Percentiles rank a stretch among this genome's conserved stretches.
These are phyloP conservation scores for Phaffomyces thermotolerans DNA, from an alignment of 805 yeast species.

Conservation along the genomic window DNA sequence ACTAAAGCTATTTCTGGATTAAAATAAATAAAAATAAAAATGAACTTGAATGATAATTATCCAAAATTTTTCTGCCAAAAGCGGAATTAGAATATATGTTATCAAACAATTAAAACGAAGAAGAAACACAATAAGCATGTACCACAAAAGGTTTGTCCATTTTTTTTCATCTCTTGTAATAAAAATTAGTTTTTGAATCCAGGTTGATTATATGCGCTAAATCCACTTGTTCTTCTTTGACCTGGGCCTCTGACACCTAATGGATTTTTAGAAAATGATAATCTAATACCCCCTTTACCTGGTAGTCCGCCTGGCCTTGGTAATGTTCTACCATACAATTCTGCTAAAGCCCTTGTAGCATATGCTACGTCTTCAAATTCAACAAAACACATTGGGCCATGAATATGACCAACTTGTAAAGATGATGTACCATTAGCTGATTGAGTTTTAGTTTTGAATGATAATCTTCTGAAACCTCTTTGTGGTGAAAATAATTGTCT, in stretches of 20 bases:
- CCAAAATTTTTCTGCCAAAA: too few relatives aligned
- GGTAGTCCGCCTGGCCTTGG: constrained; percentile 67
- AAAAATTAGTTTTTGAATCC: constrained; percentile 4
- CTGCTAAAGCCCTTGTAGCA: constrained; percentile 92
- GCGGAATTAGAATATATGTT: too few relatives aligned
- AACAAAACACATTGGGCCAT: constrained; percentile 99
- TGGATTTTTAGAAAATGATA: constrained; percentile 93
- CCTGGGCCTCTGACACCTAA: constrained; percentile 85
- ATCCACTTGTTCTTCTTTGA: constrained; percentile 33
- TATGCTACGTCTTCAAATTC: constrained; percentile 94
- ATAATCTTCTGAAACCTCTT: constrained; percentile 85
- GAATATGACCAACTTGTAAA: constrained; percentile 35
- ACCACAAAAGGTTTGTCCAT: background rate
- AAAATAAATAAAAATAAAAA: too few relatives aligned
- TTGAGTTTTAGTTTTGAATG: constrained; percentile 72
- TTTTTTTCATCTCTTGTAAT: background rate
- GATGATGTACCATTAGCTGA: constrained; percentile 28
- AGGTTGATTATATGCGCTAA: constrained; percentile 8
- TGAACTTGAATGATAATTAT: too few relatives aligned
- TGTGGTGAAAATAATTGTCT: constrained; percentile 82
- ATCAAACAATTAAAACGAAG: too few relatives aligned
- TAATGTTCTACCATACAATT: constrained; percentile 84
- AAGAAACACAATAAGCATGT: background rate
- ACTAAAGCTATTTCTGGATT: too few relatives aligned
- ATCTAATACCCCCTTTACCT: constrained; percentile 88